Base-by-base conservation (phyloP, 1,284 basidiomycete species). In the Heliocybe sulcata region DNA sequence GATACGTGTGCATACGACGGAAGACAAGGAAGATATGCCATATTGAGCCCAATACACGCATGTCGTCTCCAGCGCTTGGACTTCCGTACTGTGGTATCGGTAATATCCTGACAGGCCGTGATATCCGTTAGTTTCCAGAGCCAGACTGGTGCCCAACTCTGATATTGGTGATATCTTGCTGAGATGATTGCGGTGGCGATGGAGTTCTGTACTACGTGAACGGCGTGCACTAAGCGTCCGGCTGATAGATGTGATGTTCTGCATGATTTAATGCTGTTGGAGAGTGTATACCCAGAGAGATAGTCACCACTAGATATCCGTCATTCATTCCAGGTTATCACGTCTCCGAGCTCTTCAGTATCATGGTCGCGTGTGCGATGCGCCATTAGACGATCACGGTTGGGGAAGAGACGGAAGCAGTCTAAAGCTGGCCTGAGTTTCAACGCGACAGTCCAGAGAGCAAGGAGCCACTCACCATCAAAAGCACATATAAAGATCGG, bases 271-370 rank as follows among this genome's bases (percentile, higher is more conserved):
- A n/a, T n/a, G 29, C 12, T 31, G 29, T 31, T 31, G 29, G 29
- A 31, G 6, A 31, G 29, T 31, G 29, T 4, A 31, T 31, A 31
- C 12, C 4, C 12, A 12, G 6, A 12, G 4, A 31, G 29, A 31
- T 4, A 6, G 12, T 31, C 29, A 31, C 29, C 29, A 31, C 29
- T 12, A 31, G 29, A 31, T 31, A 12, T 6, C 6, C 12, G 29
- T 61, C 58, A 76, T 58, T 77, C 73, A 58, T 90, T 89, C 90
- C 90, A 92, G n/a, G 83, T 90, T 57, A 91, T 77, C 35, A 90
- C 80, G 45, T 76, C 68, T 9, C 68, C 67, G 2, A 77, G 73
- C 38, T 84, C 81, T 20, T 82, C 79, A 0, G 79, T 76, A 56
- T 77, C 72, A 65, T 91, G 89, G 62, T 89, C 87, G 51, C 83